Evolutionary conservation across 208 protist species (phyloP).

Genomic region (Endotrypanum monterogeii): DNA sequence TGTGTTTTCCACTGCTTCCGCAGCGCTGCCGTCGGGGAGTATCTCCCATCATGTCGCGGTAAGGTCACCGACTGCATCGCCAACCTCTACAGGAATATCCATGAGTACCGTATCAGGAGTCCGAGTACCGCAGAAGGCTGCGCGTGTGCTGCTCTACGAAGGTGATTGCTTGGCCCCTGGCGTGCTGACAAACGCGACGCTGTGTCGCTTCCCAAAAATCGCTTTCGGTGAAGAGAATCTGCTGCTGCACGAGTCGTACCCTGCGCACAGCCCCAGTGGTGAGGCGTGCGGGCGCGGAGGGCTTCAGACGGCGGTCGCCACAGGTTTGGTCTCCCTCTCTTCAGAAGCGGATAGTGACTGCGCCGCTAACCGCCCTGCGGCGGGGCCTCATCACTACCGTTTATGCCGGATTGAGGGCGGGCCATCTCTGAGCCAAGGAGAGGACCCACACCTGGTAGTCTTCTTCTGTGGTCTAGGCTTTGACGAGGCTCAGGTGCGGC

Average conservation of each 20-base stretch:
- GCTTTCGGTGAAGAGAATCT: conserved; percentile 10
- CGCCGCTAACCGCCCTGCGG: conserved; percentile 8
- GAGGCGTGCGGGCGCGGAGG: not conserved
- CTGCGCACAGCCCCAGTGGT: not conserved
- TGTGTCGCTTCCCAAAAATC: conserved; percentile 42
- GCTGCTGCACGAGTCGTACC: conserved; percentile 8
- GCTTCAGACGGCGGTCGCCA: not conserved
- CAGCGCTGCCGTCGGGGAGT: conserved; percentile 2
- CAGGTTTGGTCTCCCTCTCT: conserved; percentile 18
- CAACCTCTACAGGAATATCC: conserved; percentile 13
- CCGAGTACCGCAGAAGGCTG: conserved; percentile 28
- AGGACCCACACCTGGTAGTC: conserved; percentile 47
- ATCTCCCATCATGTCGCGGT: not conserved
- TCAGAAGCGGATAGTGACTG: conserved; percentile 22
- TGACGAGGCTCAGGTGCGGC: conserved; percentile 42
- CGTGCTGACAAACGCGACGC: conserved; percentile 56
- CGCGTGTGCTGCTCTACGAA: conserved; percentile 57
- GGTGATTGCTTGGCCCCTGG: conserved; percentile 54
- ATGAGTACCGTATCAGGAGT: conserved; percentile 6
- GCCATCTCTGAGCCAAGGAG: conserved; percentile 32
- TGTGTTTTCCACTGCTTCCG: conserved; percentile 13
- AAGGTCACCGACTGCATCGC: conserved; percentile 2
- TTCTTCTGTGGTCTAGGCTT: conserved; percentile 71
- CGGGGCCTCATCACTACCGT: conserved; percentile 42
- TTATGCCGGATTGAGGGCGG: conserved; percentile 33